Base-by-base conservation (phyloP, 352 stramenopile genomes). In the Phytopythium aichiense region DNA sequence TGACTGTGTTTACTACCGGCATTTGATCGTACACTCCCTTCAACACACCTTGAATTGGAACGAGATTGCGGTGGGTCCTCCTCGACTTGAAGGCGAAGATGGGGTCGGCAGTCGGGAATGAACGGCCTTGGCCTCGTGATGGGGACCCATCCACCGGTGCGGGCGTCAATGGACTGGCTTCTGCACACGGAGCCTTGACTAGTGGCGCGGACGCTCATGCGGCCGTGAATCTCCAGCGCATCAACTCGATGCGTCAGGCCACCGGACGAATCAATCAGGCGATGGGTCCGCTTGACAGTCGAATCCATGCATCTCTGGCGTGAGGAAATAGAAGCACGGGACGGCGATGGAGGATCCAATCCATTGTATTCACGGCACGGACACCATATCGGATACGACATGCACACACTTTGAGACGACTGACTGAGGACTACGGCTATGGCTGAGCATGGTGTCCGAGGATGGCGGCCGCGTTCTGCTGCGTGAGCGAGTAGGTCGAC, bases 401-500 rank as follows among this genome's bases (percentile, higher is more conserved):
- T 38, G 33, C 7, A 38, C 11, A n/a, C n/a, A n/a, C n/a, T n/a
- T n/a, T n/a, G n/a, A n/a, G n/a, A n/a, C n/a, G n/a, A n/a, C n/a
- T n/a, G n/a, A n/a, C n/a, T n/a, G n/a, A n/a, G n/a, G n/a, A n/a
- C n/a, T n/a, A n/a, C 38, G 13, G 11, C 38, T 43, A 48, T 4
- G 40, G 40, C 40, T 48, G 40, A 2, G 15, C 40, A 16, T 48
- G 40, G 16, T 48, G 15, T 15, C 12, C 40, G 33, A 28, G 11
- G 13, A 59, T 59, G 22, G 22, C 38, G 11, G 54, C 54, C 11
- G 7, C 69, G 28, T 76, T 76, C 18, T n/a, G 61, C 37, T 76
- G 69, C 23, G 66, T 73, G 46, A 48, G 60, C 56, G 69, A 63
- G 5, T 67, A 71, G n/a, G 69, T 71, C 30, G 59, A 60, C 63